phyloP scores from a whole-genome alignment of 257 asterid species.

The Solanum bulbocastanum region DNA sequence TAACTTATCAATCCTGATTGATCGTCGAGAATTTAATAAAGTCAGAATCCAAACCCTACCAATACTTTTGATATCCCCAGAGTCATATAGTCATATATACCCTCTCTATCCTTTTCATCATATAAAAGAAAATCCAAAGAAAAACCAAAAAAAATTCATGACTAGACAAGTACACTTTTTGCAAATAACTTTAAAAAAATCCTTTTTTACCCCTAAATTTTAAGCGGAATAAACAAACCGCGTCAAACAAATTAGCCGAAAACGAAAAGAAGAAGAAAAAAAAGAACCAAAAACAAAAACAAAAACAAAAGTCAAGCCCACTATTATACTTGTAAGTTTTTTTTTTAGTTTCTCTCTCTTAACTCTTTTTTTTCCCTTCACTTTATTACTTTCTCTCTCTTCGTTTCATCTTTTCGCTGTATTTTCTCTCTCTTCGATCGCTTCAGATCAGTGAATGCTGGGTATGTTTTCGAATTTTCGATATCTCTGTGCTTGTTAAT shows the following conservation, averaged over 20 bases:
- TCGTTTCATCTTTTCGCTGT: slow-evolving; percentile 2
- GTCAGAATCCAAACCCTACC: neutral
- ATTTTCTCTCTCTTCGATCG: slow-evolving; percentile 33
- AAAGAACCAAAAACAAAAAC: too few species aligned
- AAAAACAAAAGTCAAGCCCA: neutral
- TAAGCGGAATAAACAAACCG: neutral
- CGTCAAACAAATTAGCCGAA: neutral
- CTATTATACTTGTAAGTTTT: neutral
- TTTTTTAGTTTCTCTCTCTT: neutral
- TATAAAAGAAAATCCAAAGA: neutral
- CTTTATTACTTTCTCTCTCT: slow-evolving; percentile 15
- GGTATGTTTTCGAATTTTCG: neutral
- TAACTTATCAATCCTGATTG: neutral
- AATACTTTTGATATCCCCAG: neutral
- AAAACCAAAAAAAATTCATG: neutral
- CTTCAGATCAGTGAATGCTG: slow-evolving; percentile 40
- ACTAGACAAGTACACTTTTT: neutral
- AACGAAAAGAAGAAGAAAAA: neutral
- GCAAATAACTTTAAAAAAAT: neutral
- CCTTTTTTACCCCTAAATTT: neutral
- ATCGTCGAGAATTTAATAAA: neutral
- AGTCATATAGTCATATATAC: too few species aligned
- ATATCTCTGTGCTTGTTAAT: neutral
- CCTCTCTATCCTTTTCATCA: neutral
- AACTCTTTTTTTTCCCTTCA: neutral